phyloP scores from a whole-genome alignment of 208 protist genomes.

The Trichomonas gallinae region DNA sequence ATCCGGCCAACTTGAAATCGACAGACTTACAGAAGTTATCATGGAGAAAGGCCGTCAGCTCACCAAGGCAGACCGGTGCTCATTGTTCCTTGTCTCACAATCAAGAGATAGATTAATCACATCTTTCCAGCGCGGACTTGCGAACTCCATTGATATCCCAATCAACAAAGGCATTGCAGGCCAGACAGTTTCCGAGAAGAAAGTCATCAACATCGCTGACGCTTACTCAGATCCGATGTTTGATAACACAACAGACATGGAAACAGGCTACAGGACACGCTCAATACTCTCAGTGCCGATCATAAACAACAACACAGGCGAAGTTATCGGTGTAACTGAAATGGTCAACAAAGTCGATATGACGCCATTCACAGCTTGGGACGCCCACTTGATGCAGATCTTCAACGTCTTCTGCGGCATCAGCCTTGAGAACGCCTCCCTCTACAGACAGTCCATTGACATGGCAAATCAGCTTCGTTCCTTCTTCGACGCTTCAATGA shows the following conservation, averaged over 20 bases:
- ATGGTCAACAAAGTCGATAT: background rate
- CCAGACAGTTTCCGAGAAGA: background rate
- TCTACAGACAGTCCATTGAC: background rate
- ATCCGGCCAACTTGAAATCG: background rate
- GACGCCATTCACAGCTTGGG: background rate
- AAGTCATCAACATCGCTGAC: background rate
- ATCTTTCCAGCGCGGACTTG: background rate
- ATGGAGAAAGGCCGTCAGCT: background rate
- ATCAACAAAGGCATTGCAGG: background rate
- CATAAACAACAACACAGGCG: background rate
- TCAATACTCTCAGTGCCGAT: background rate
- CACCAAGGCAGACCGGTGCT: background rate
- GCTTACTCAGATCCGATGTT: background rate
- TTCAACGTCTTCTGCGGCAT: conserved; percentile 14
- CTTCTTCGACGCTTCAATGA: background rate
- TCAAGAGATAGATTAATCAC: background rate
- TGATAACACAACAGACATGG: background rate
- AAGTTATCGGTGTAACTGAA: background rate
- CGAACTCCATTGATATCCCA: background rate
- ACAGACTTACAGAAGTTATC: background rate
- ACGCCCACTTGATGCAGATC: background rate
- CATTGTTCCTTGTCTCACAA: background rate
- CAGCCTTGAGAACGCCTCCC: background rate
- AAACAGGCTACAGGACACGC: background rate
- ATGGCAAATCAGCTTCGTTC: background rate